These are phyloP conservation scores for Ceratobasidium sp. DNA, from an alignment of 1,284 basidiomycete genomes.

Conservation along the genomic window DNA sequence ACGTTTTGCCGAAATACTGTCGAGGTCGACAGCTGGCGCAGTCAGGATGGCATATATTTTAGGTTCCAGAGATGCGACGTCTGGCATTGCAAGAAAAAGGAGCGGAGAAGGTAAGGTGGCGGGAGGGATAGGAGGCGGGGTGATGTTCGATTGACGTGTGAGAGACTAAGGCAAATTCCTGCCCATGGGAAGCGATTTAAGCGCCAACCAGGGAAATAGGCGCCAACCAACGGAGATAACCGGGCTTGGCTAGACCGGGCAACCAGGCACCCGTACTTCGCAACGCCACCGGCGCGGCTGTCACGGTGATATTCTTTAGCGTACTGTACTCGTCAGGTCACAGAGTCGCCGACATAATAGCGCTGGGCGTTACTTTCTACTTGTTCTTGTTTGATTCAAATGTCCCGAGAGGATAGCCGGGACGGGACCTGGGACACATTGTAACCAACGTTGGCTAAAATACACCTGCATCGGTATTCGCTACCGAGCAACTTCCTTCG, in stretches of 20 bases:
- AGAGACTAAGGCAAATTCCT: conserved; percentile 37
- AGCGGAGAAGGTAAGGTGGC: not conserved
- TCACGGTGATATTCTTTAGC: too few relatives aligned
- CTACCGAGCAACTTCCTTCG: too few relatives aligned
- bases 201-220: conserved; percentile 17
- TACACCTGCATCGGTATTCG: too few relatives aligned
- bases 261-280: conserved; percentile 1
- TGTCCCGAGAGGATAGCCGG: too few relatives aligned
- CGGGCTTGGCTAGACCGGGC: too few relatives aligned
- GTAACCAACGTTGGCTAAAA: too few relatives aligned
- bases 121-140: conserved; percentile 7
- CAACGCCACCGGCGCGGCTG: not conserved
- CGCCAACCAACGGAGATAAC: conserved; percentile 16
- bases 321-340: too few relatives aligned
- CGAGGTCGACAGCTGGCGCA: conserved; percentile 46
- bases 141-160: conserved; percentile 21
- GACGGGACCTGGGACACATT: too few relatives aligned
- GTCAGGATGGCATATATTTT: conserved; percentile 45
- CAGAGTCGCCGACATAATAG: too few relatives aligned
- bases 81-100: conserved; percentile 2
- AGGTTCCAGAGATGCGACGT: conserved; percentile 27
- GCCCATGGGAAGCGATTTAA: conserved; percentile 19
- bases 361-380: too few relatives aligned
- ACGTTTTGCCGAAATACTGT: conserved; percentile 47
- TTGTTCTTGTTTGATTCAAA: too few relatives aligned